Base-by-base conservation (phyloP, 2,329 filamentous ascomycete genomes). In the Fusarium tupiense region DNA sequence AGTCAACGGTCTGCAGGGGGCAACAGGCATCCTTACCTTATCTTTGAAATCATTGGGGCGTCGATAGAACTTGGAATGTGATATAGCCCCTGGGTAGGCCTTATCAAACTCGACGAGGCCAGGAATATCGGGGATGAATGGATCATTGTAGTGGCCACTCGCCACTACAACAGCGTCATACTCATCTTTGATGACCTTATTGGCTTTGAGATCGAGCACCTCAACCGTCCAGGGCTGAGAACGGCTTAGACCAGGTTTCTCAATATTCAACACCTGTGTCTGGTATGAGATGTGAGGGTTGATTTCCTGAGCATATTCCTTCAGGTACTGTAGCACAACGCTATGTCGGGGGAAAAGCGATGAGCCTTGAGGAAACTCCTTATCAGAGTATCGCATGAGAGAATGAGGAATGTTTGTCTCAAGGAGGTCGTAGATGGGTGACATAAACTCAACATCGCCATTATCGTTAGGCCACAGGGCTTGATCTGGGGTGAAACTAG, bases 321-420 rank as follows among this genome's bases (percentile, higher is more conserved):
- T 83, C 6, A 95, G 84, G 76, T 96, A 95, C 46, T 88, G 77
- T 64, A 90, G 85, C 7, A 95, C 92, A 6, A 86, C 86, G 47
- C 86, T 82, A 75, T 93, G 91, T 16, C 83, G 86, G 0, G 93
- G 93, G 70, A 94, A 94, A 3, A 95, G 84, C 62, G 91, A 88
- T 14, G 86, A 84, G 14, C 89, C 85, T 12, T 84, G 73, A 1
- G 88, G 86, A 76, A 93, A 94, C 3, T 85, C 79, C 7, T 87
- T 84, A 68, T 94, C 91, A 1, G 89, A 89, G 78, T 90, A 95
- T 17, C 87, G 85, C 93, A 96, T 95, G 38, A 95, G 81, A 2
- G 85, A 85, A 65, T 92, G 88, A 0, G 93, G 92, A 41, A 95
- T 93, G 80, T 96, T 96, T 3, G 93, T 94, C 79, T 95, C 92